A percentile compares a stretch with the other conserved stretches of the same genome.
Conservation (phyloP, 1,284 basidiomycete species). For the Ceratobasidium sp. region DNA sequence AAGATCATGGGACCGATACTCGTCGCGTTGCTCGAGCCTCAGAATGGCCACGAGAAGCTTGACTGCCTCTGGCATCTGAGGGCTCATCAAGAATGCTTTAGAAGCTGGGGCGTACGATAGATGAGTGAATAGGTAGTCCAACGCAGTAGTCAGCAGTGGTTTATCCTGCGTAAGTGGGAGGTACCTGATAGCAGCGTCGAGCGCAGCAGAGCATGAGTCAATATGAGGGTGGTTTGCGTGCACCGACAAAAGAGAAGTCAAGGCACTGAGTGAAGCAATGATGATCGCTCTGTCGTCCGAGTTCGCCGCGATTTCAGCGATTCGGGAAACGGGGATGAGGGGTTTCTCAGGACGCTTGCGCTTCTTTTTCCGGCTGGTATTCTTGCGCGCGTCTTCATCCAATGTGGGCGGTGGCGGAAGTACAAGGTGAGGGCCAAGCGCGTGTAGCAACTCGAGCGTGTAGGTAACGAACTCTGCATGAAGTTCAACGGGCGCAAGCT, state of each 20-base stretch:
- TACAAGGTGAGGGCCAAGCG: conserved; percentile 56
- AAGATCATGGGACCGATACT: conserved; percentile 55
- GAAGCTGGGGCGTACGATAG: conserved; percentile 75
- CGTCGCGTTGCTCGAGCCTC: conserved; percentile 70
- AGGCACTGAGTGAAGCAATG: conserved; percentile 64
- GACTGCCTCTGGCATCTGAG: conserved; percentile 69
- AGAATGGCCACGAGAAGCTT: conserved; percentile 70
- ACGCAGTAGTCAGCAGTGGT: conserved; percentile 66
- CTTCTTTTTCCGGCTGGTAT: conserved; percentile 45
- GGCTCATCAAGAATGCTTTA: conserved; percentile 73
- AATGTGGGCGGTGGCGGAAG: conserved; percentile 49
- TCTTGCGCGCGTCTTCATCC: neutral
- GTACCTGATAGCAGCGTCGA: conserved; percentile 68
- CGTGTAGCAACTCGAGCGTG: conserved; percentile 68
- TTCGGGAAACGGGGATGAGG: conserved; percentile 58
- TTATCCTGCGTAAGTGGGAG: conserved; percentile 77
- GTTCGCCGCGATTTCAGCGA: conserved; percentile 61
- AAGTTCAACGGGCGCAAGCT: conserved; percentile 63
- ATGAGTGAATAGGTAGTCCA: conserved; percentile 79
- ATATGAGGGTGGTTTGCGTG: conserved; percentile 65
- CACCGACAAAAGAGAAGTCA: conserved; percentile 67
- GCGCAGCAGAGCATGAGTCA: conserved; percentile 60
- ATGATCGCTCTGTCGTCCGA: conserved; percentile 76
- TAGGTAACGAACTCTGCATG: conserved; percentile 73
- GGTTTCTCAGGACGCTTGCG: conserved; percentile 44